Evolutionary conservation across 257 asterid species (phyloP), one percentile per base, ranked within the genome.

Genomic region (Buddleja alternifolia): DNA sequence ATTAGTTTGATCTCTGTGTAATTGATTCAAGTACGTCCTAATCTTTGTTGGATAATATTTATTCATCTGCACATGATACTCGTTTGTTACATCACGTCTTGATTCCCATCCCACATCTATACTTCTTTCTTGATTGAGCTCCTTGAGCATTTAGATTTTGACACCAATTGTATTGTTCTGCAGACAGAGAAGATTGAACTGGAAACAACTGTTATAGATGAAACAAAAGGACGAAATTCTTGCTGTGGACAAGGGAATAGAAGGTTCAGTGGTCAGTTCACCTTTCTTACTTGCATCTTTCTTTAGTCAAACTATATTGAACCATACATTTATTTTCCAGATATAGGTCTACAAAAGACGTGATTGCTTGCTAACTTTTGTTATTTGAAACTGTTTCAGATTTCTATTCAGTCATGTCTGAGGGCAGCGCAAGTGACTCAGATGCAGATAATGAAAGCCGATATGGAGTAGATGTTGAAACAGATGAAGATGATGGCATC

Each of bases 131-230:
- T 40, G 15, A 15, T 40, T 67, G 61, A 61, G 58, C 25, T 47
- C 60, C 58, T 51, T 3, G 29, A 47, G 16, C 46, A 67, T 68
- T 39, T 47, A 68, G 51, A 46, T 41, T 50, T 32, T 77, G 51
- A 60, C 59, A 16, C 70, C 67, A 55, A 14, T 46, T 44, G 20
- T 61, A 69, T 73, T 70, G 20, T 56, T 64, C 71, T 79, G 84
- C 89, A 93, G 99, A 81, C 92, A 1, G 99, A 93, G 70, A 93
- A 93, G 77, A 85, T 93, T 73, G 99, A 93, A 81, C 74, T 93
- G 85, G 99, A 93, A 87, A 87, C 97, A 71, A 94, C 99, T 47
- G 99, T 94, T 60, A 95, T 94, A 68, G 99, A 94, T 73, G 99
- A 94, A 80, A 91, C 99, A 25, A 94, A 91, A 83, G 99, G 85